These are phyloP conservation scores for Leucosporidium scottii DNA, from an alignment of 768 basidiomycete species.

Conservation along the genomic window DNA sequence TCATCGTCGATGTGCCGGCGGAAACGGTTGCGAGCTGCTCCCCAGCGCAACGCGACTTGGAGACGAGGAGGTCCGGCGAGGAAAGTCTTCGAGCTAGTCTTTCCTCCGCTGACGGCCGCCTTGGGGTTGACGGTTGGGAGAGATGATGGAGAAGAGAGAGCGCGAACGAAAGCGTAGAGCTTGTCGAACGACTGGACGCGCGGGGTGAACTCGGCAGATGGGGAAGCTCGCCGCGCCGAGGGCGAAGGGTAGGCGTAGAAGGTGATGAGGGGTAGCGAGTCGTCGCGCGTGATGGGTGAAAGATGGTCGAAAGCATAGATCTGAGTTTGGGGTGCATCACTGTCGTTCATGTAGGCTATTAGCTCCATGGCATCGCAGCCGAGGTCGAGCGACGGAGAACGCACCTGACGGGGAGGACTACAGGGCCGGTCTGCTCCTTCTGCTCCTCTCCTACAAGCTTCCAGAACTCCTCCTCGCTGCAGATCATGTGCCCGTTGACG, in stretches of 20 bases:
- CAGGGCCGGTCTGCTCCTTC: constrained; percentile 31
- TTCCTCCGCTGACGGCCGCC: constrained; percentile 41
- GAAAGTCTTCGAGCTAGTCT: background rate
- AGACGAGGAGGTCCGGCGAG: constrained; percentile 31
- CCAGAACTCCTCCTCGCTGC: constrained; percentile 42
- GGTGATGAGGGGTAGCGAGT: constrained; percentile 56
- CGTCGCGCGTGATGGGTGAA: constrained; percentile 34
- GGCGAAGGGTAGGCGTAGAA: constrained; percentile 60
- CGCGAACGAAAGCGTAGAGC: constrained; percentile 58
- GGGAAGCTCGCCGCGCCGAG: too few species aligned
- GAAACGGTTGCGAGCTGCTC: background rate
- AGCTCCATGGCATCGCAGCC: constrained; percentile 25
- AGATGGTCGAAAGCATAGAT: constrained; percentile 73
- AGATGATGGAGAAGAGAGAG: constrained; percentile 6
- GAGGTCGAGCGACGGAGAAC: constrained; percentile 3
- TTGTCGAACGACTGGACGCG: constrained; percentile 54
- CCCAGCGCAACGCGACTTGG: constrained; percentile 30
- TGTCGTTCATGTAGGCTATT: constrained; percentile 43
- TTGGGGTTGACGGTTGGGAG: constrained; percentile 34
- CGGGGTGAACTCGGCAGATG: constrained; percentile 42
- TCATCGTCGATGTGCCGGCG: background rate
- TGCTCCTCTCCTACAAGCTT: constrained; percentile 71
- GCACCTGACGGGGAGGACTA: constrained; percentile 13
- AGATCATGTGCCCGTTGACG: constrained; percentile 44
- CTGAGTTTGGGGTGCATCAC: constrained; percentile 48